Evolutionary conservation across 345 rosid genomes (phyloP).

Genomic region (Abelmoschus esculentus): DNA sequence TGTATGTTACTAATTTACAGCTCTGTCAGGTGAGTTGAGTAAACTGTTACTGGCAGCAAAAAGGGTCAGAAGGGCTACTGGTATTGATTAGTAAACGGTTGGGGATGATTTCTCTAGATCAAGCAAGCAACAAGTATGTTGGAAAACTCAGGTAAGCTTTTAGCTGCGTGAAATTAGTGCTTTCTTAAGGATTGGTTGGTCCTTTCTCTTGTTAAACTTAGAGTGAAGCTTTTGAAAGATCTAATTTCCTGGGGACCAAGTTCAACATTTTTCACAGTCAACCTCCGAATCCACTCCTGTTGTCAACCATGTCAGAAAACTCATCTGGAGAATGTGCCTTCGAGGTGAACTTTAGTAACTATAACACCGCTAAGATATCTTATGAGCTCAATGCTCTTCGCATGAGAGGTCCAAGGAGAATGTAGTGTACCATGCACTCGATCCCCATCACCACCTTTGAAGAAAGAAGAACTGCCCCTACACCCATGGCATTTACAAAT

Average conservation of each 20-base stretch:
- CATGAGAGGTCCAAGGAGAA: conserved; percentile 88
- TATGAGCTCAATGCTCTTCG: conserved; percentile 80
- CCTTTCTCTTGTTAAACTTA: conserved; percentile 9
- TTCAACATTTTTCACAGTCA: conserved; percentile 65
- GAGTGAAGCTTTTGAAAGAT: conserved; percentile 38
- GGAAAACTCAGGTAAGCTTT: conserved; percentile 67
- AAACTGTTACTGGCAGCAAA: conserved; percentile 80
- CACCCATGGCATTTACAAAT: conserved; percentile 37
- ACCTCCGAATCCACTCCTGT: conserved; percentile 35
- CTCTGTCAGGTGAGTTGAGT: conserved; percentile 64
- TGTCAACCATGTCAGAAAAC: conserved; percentile 23
- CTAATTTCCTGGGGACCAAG: conserved; percentile 88
- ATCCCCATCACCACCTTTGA: conserved; percentile 56
- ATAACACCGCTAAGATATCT: conserved; percentile 44
- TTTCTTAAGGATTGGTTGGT: not conserved
- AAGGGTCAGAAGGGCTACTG: conserved; percentile 58
- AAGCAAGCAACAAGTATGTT: conserved; percentile 48
- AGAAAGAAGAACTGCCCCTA: conserved; percentile 57
- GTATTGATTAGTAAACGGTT: conserved; percentile 52
- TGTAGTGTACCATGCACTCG: conserved; percentile 63
- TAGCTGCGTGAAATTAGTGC: conserved; percentile 1
- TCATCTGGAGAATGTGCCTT: conserved; percentile 37
- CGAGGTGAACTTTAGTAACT: conserved; percentile 32
- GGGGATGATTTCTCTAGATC: conserved; percentile 58
- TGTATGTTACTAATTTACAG: conserved; percentile 21